Evolutionary conservation across 2,329 filamentous ascomycete genomes (phyloP).

Genomic region (Aspergillus fijiensis): DNA sequence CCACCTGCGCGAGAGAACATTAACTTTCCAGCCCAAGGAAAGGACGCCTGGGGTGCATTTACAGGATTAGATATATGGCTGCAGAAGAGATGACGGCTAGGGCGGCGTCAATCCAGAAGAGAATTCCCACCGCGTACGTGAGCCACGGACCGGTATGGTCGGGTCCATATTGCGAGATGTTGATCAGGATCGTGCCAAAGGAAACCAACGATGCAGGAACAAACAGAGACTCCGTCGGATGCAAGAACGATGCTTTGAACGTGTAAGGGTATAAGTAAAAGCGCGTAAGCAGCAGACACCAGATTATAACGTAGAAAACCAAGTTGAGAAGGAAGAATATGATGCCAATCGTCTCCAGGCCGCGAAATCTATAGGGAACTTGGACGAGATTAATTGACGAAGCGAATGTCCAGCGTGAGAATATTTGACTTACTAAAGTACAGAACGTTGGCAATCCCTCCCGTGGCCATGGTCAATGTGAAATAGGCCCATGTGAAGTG

Average conservation of each 20-base stretch:
- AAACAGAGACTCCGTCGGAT: conserved; percentile 77
- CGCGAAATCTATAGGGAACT: conserved; percentile 56
- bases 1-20: conserved; percentile 48
- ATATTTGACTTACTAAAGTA: conserved; percentile 50
- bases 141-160: conserved; percentile 64
- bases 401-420: neutral
- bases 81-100: conserved; percentile 67
- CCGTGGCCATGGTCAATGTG: conserved; percentile 65
- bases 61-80: conserved; percentile 72
- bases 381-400: conserved; percentile 1
- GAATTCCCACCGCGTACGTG: conserved; percentile 57
- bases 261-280: conserved; percentile 70
- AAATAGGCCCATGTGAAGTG: conserved; percentile 79
- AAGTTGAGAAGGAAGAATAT: conserved; percentile 65
- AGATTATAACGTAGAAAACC: conserved; percentile 62
- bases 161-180: conserved; percentile 73
- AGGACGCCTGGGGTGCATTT: conserved; percentile 30
- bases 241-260: conserved; percentile 68
- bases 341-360: conserved; percentile 59
- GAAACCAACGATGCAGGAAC: conserved; percentile 68
- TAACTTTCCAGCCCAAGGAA: conserved; percentile 4
- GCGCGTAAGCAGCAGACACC: conserved; percentile 62
- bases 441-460: conserved; percentile 60
- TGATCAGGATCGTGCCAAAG: conserved; percentile 73
- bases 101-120: conserved; percentile 74